Percentiles rank a stretch among this genome's conserved stretches.
These are phyloP conservation scores for Panicum virgatum DNA, from an alignment of 202 grass and related monocot genomes.

Conservation along the genomic window DNA sequence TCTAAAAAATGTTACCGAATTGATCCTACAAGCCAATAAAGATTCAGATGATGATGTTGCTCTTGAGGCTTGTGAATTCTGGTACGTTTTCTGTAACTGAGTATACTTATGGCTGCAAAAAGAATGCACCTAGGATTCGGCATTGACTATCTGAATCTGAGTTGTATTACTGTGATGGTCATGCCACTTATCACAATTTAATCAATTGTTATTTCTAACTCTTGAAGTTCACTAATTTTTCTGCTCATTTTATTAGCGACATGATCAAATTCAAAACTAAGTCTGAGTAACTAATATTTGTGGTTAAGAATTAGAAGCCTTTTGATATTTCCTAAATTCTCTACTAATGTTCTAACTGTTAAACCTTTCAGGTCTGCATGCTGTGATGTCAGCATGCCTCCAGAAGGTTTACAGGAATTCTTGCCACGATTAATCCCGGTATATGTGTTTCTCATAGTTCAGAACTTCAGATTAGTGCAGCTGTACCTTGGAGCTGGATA, in stretches of 20 bases:
- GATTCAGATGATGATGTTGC: constrained; percentile 92
- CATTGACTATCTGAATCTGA: neutral
- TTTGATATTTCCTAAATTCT: constrained; percentile 14
- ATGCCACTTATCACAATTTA: too few species aligned
- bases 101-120: neutral
- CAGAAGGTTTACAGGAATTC: constrained; percentile 84
- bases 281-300: neutral
- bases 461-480: constrained; percentile 12
- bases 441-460: constrained; percentile 34
- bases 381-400: constrained; percentile 92
- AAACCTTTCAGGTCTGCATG: constrained; percentile 79
- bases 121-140: neutral
- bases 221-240: constrained; percentile 1
- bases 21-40: constrained; percentile 92
- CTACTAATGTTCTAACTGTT: constrained; percentile 29
- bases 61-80: constrained; percentile 97
- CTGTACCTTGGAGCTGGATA: constrained; percentile 31
- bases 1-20: constrained; percentile 86
- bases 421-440: constrained; percentile 89
- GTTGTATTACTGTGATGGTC: neutral
- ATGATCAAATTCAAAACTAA: constrained; percentile 16
- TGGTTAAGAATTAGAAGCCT: neutral
- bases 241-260: constrained; percentile 6
- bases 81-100: constrained; percentile 51
- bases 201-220: too few species aligned